A percentile compares a stretch with the other conserved stretches of the same genome.
phyloP scores from a whole-genome alignment of 1,284 basidiomycete species.

The Boletellus deceptivus region DNA sequence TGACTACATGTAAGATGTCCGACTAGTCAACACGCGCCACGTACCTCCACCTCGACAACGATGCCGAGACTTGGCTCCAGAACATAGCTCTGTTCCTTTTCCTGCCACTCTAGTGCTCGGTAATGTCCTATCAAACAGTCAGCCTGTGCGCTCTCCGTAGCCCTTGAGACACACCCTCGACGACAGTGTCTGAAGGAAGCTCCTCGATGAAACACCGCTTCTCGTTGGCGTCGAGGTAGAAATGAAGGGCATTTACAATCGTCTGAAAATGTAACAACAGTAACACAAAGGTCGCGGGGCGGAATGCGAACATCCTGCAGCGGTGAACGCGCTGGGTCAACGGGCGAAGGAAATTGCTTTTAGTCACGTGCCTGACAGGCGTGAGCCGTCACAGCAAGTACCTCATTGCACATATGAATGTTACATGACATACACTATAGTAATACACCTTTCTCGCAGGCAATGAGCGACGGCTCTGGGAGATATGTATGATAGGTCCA shows the following conservation, averaged over 20 bases:
- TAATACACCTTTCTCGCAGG: too few relatives aligned
- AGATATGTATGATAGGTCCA: too few relatives aligned
- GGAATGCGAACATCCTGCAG: constrained; percentile 27
- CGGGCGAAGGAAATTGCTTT: neutral
- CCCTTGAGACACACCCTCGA: constrained; percentile 68
- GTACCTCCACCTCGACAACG: constrained; percentile 84
- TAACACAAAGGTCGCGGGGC: constrained; percentile 18
- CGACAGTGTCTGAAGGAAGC: constrained; percentile 93
- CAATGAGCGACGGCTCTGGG: too few relatives aligned
- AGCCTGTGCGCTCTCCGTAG: neutral
- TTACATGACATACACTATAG: too few relatives aligned
- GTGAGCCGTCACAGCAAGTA: neutral
- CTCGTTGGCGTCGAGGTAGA: constrained; percentile 91
- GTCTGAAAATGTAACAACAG: constrained; percentile 19
- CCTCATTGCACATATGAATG: too few relatives aligned
- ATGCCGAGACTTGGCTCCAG: constrained; percentile 83
- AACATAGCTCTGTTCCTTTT: constrained; percentile 66
- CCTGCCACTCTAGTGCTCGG: constrained; percentile 88
- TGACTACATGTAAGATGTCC: constrained; percentile 2
- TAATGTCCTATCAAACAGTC: constrained; percentile 74
- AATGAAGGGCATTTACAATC: constrained; percentile 57
- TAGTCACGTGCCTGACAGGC: constrained; percentile 23
- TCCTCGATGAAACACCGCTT: constrained; percentile 97
- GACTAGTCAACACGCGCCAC: constrained; percentile 15
- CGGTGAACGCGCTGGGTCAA: neutral